These are phyloP conservation scores for Elsinoe australis DNA, from an alignment of 2,329 filamentous ascomycete species.

Conservation along the genomic window DNA sequence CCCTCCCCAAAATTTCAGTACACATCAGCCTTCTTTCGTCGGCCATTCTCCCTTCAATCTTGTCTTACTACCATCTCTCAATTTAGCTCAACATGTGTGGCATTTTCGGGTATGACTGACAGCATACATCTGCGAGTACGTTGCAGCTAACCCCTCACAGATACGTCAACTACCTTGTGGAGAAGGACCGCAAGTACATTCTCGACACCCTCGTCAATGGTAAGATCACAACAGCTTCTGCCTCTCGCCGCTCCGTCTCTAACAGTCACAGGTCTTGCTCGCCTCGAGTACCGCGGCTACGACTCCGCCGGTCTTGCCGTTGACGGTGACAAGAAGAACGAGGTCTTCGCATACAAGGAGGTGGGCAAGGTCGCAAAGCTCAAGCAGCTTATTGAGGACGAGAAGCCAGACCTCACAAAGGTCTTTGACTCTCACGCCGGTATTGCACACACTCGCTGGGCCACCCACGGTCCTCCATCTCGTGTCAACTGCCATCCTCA, in stretches of 20 bases:
- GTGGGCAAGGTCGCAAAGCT: slow-evolving; percentile 98
- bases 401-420: slow-evolving; percentile 78
- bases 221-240: slow-evolving; percentile 41
- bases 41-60: slow-evolving; percentile 8
- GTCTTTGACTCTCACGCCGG: slow-evolving; percentile 96
- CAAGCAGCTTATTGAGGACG: slow-evolving; percentile 80
- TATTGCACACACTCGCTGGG: slow-evolving; percentile 98
- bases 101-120: slow-evolving; percentile 7
- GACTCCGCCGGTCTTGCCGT: slow-evolving; percentile 94
- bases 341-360: slow-evolving; percentile 96
- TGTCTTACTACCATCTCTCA: slow-evolving; percentile 6
- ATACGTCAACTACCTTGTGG: slow-evolving; percentile 98
- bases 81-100: slow-evolving; percentile 11
- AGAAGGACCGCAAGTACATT: slow-evolving; percentile 96
- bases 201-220: slow-evolving; percentile 94
- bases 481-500: slow-evolving; percentile 97
- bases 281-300: slow-evolving; percentile 97
- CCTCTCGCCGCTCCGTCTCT: slow-evolving; percentile 23
- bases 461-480: slow-evolving; percentile 91
- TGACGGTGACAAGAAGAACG: slow-evolving; percentile 97
- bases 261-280: slow-evolving; percentile 64
- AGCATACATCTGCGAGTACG: neutral
- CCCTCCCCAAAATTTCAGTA: slow-evolving; percentile 1
- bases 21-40: slow-evolving; percentile 11
- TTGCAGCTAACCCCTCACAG: slow-evolving; percentile 71